Evolutionary conservation across 176 grass and related monocot species (phyloP), one percentile per base, ranked within the genome.

Genomic region (Musa troglodytarum): DNA sequence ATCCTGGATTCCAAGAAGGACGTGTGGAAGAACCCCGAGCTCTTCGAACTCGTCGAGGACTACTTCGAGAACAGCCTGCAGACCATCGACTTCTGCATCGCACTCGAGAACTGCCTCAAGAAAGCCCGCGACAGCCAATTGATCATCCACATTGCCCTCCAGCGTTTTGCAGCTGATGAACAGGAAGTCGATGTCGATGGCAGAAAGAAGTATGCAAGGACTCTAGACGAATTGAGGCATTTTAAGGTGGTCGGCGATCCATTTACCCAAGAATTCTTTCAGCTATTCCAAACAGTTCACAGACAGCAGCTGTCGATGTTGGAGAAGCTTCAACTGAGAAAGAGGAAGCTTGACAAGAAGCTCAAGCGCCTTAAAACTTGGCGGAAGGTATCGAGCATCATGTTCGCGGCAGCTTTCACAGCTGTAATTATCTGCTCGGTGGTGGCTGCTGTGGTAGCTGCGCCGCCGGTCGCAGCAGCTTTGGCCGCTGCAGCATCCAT

Each of bases 1-100:
- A 98, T 98, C 77, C 80, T 98, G 17, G 86, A 98, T 52, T 93
- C 86, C 81, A 91, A 91, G 86, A 91, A 93, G 88, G 90, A 98
- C 88, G 93, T 98, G 64, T 91, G 90, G 94, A 93, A 93, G 65
- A 91, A 82, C 84, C 75, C 84, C 26, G 90, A 98, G 63, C 84
- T 93, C 57, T 91, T 93, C 75, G 84, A 84, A 79, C 86, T 98
- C 66, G 94, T 98, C 25, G 87, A 98, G 79, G 94, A 93, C 64
- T 98, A 98, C 78, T 93, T 98, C 84, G 94, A 93, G 80, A 82
- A 84, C 83, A 98, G 90, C 80, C 91, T 98, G 80, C 94, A 89
- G 8, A 93, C 90, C 15, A 90, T 98, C 75, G 90, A 98, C 71
- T 98, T 98, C 86, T 98, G 95, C 88, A 87, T 88, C 64, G 88